These are phyloP conservation scores for Serendipita sp. DNA, from an alignment of 1,284 basidiomycete genomes.

Conservation along the genomic window DNA sequence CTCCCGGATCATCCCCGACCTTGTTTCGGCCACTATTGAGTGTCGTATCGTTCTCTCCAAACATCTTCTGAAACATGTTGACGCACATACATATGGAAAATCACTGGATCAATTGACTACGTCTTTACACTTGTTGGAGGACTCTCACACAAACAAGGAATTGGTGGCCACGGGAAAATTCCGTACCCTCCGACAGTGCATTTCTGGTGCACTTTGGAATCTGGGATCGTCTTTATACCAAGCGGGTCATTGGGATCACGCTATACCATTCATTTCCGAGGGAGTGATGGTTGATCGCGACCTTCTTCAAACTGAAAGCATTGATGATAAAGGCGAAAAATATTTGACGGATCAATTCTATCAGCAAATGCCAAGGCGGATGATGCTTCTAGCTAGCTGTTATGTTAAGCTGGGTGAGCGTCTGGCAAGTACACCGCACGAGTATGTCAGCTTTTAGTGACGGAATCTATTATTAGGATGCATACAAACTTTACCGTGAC, in stretches of 20 bases:
- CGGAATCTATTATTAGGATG: conserved; percentile 28
- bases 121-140: conserved; percentile 26
- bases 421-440: conserved; percentile 29
- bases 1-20: neutral
- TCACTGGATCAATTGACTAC: conserved; percentile 35
- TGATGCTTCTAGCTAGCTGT: conserved; percentile 67
- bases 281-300: conserved; percentile 19
- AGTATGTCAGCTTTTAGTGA: neutral
- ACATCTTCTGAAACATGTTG: conserved; percentile 27
- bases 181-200: conserved; percentile 39
- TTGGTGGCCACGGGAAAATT: too few relatives aligned
- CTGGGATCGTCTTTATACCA: conserved; percentile 51
- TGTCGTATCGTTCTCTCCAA: conserved; percentile 46
- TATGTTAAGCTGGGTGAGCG: conserved; percentile 58
- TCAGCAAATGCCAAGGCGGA: conserved; percentile 51
- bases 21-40: conserved; percentile 29
- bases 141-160: conserved; percentile 12
- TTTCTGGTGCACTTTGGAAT: conserved; percentile 54
- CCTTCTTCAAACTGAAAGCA: conserved; percentile 15
- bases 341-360: conserved; percentile 45
- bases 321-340: conserved; percentile 23
- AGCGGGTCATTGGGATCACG: conserved; percentile 38
- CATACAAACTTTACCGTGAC: conserved; percentile 39
- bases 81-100: conserved; percentile 36
- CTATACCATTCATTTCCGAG: conserved; percentile 48